A percentile compares a stretch with the other conserved stretches of the same genome.
Conservation (phyloP, 345 rosid species). For the Pugionium dolabratum region DNA sequence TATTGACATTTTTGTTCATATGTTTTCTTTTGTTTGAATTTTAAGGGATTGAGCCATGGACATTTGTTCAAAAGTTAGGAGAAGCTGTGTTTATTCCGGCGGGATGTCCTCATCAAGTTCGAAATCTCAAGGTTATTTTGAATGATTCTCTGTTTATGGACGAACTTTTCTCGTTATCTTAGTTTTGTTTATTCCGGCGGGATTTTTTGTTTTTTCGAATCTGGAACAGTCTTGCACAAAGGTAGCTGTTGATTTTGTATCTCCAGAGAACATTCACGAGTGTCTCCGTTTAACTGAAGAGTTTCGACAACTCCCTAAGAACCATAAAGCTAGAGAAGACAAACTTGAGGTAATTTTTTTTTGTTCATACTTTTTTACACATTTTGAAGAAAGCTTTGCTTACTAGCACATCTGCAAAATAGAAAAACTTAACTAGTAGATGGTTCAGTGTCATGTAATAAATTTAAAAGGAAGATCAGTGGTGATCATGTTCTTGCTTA, state of each 20-base stretch:
- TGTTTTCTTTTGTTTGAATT: conserved; percentile 6
- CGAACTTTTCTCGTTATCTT: not conserved
- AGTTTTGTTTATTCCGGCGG: too few relatives aligned
- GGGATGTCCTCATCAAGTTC: conserved; percentile 98
- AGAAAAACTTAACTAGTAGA: too few relatives aligned
- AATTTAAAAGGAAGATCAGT: too few relatives aligned
- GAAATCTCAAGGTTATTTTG: conserved; percentile 76
- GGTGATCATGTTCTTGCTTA: too few relatives aligned
- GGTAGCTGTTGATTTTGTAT: conserved; percentile 91
- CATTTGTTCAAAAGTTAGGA: conserved; percentile 77
- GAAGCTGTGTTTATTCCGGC: conserved; percentile 96
- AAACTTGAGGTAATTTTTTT: conserved; percentile 75
- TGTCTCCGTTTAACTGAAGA: conserved; percentile 86
- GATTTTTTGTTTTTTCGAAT: not conserved
- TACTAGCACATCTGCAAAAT: too few relatives aligned
- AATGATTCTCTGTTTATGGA: not conserved
- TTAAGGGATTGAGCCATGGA: conserved; percentile 89
- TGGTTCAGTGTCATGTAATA: too few relatives aligned
- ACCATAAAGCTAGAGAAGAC: conserved; percentile 87
- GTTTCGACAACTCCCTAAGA: conserved; percentile 81
- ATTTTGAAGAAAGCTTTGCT: too few relatives aligned
- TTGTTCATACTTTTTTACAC: too few relatives aligned
- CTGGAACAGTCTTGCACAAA: conserved; percentile 82
- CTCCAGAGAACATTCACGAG: conserved; percentile 77
- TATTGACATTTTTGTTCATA: not conserved